phyloP scores from a whole-genome alignment of 2,329 filamentous ascomycete species.

The Hymenoscyphus scutula region DNA sequence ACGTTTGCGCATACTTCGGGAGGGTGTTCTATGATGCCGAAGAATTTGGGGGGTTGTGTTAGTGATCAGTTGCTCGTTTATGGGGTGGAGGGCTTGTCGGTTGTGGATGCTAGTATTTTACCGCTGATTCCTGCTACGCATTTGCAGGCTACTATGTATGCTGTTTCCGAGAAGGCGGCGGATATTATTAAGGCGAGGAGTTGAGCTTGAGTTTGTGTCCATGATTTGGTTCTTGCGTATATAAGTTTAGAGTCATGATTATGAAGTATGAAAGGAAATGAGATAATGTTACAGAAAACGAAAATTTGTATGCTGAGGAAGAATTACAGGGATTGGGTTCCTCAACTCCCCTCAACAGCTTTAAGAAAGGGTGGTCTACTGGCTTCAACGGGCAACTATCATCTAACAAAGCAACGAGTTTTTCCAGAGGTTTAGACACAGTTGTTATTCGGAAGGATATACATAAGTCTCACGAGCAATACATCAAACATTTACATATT shows the following conservation, averaged over 20 bases:
- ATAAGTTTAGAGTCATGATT: too few relatives aligned
- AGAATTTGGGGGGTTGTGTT: slow-evolving; percentile 10
- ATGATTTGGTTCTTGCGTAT: too few relatives aligned
- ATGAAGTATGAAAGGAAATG: too few relatives aligned
- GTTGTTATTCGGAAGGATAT: too few relatives aligned
- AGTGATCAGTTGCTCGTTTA: slow-evolving; percentile 10
- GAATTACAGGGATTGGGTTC: too few relatives aligned
- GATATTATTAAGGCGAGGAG: slow-evolving; percentile 10
- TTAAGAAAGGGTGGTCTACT: too few relatives aligned
- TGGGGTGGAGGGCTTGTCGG: slow-evolving; percentile 7
- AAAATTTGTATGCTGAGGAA: too few relatives aligned
- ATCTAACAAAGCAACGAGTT: too few relatives aligned
- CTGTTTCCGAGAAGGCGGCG: slow-evolving; percentile 9
- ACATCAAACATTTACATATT: not conserved
- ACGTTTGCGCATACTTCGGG: slow-evolving; percentile 12
- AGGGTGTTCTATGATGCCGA: slow-evolving; percentile 11
- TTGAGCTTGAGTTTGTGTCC: not conserved
- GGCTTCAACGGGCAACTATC: too few relatives aligned
- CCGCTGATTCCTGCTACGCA: slow-evolving; percentile 18
- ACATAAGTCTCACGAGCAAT: not conserved
- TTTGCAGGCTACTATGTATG: slow-evolving; percentile 16
- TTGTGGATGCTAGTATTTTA: slow-evolving; percentile 18
- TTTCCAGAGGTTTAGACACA: too few relatives aligned
- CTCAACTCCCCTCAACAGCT: too few relatives aligned
- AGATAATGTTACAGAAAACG: too few relatives aligned